Base-by-base conservation (phyloP, 2,329 filamentous ascomycete species). In the Apiospora rasikravindrae region DNA sequence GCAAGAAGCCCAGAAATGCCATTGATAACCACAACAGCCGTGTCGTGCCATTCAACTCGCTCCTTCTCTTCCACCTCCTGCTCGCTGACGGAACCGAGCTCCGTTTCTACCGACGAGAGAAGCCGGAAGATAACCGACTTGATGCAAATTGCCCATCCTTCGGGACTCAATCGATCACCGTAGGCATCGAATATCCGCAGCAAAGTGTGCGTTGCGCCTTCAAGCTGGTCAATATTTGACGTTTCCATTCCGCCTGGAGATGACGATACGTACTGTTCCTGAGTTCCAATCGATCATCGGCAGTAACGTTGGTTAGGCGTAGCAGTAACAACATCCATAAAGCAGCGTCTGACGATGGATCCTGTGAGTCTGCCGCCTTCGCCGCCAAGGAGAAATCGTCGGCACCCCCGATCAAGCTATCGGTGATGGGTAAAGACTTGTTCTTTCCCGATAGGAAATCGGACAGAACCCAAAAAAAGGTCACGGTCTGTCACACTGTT, bases 381-480 rank as follows among this genome's bases (percentile, higher is more conserved):
- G 85, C 82, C 1, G 87, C 82, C 1, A 93, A 80, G 22, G 87
- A 85, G 10, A 90, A 83, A 70, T 92, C 91, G 6, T 89, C 83
- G 73, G 87, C 78, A 73, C 86, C 84, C 64, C 85, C 82, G 71
- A 91, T 85, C 73, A 91, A 85, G 69, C 87, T 85, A 61, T 87
- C 84, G 0, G 87, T 90, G 44, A 92, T 88, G 1, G 87, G 86
- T 64, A 92, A 87, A 0, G 87, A 85, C 72, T 85, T 86, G 70
- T 87, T 89, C 75, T 88, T 89, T 3, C 86, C 84, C 1, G 90
- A 91, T 5, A 98, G 86, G 75, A 95, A 96, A 81, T 98, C 95
- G 0, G 96, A 98, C 10, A 98, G 89, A 70, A 96, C 95, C 94
- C 95, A 98, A 81, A 98, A 97, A 79, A 97, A 96, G 0, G 96